Evolutionary conservation across 1,284 basidiomycete genomes (phyloP).

Genomic region (Ustilago sp.): DNA sequence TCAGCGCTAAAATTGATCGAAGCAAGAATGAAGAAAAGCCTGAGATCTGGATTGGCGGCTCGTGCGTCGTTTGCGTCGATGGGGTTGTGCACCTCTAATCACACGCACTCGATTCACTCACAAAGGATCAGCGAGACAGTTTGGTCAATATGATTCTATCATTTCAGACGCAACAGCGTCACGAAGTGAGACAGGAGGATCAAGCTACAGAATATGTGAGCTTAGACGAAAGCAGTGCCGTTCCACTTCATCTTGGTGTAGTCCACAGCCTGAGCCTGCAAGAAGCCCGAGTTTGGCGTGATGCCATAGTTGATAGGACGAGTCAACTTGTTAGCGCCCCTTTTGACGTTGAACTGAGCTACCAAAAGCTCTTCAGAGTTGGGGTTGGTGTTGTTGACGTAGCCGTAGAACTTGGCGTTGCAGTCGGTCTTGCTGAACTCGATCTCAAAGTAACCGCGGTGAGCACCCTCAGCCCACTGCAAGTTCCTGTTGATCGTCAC

Average conservation of each 20-base stretch:
- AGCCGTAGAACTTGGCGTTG: constrained; percentile 76
- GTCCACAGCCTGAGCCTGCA: constrained; percentile 49
- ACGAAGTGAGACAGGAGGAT: not conserved
- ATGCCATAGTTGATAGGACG: constrained; percentile 74
- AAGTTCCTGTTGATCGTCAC: constrained; percentile 74
- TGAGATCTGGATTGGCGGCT: constrained; percentile 56
- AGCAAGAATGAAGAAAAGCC: constrained; percentile 12
- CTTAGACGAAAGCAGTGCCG: constrained; percentile 48
- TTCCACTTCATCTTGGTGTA: constrained; percentile 53
- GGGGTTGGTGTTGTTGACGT: constrained; percentile 74
- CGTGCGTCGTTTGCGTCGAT: constrained; percentile 47
- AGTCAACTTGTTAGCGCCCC: constrained; percentile 73
- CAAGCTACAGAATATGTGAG: too few species aligned
- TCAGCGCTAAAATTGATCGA: constrained; percentile 38
- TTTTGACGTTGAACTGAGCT: constrained; percentile 68
- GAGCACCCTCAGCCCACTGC: constrained; percentile 78
- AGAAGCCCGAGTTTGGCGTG: constrained; percentile 38
- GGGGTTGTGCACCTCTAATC: constrained; percentile 35
- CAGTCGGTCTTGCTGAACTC: constrained; percentile 58
- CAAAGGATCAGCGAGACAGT: not conserved
- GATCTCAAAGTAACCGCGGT: constrained; percentile 74
- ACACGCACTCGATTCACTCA: not conserved
- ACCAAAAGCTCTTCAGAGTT: constrained; percentile 72
- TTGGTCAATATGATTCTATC: not conserved
- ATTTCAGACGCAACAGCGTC: not conserved